These are phyloP conservation scores for Coleophoma crateriformis DNA, from an alignment of 2,329 filamentous ascomycete species.

Conservation along the genomic window DNA sequence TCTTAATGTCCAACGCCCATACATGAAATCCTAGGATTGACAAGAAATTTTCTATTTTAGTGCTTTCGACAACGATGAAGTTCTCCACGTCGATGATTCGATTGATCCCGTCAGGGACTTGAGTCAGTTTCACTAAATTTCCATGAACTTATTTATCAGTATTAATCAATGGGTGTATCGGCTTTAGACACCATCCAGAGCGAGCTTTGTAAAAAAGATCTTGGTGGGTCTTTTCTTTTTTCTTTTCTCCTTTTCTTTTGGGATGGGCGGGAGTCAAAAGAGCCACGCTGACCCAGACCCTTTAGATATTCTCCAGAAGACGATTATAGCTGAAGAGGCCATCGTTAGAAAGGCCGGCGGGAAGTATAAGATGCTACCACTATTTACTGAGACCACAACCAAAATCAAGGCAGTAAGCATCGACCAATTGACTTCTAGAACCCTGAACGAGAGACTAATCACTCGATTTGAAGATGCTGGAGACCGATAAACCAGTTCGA, in stretches of 20 bases:
- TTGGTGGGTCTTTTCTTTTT: constrained; percentile 16
- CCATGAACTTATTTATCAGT: neutral
- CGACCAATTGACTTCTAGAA: neutral
- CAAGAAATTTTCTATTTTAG: constrained; percentile 4
- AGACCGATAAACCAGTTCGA: constrained; percentile 34
- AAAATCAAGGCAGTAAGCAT: constrained; percentile 30
- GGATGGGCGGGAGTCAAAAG: too few species aligned
- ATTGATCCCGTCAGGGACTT: constrained; percentile 38
- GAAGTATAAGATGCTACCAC: constrained; percentile 39
- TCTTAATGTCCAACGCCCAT: neutral
- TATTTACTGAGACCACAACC: constrained; percentile 36
- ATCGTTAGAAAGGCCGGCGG: constrained; percentile 36
- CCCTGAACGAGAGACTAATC: neutral
- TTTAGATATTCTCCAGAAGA: constrained; percentile 32
- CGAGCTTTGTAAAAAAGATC: constrained; percentile 36
- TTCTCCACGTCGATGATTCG: constrained; percentile 40
- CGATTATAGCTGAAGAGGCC: constrained; percentile 32
- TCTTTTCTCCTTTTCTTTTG: too few species aligned
- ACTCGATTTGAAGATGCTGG: constrained; percentile 26
- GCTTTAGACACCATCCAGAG: constrained; percentile 30
- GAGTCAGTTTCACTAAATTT: constrained; percentile 22
- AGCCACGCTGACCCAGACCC: too few species aligned
- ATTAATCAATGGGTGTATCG: constrained; percentile 5
- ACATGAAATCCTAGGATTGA: too few species aligned
- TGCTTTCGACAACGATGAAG: constrained; percentile 39